These are phyloP conservation scores for Oryza glaberrima DNA, from an alignment of 176 grass and related monocot species.

Conservation along the genomic window DNA sequence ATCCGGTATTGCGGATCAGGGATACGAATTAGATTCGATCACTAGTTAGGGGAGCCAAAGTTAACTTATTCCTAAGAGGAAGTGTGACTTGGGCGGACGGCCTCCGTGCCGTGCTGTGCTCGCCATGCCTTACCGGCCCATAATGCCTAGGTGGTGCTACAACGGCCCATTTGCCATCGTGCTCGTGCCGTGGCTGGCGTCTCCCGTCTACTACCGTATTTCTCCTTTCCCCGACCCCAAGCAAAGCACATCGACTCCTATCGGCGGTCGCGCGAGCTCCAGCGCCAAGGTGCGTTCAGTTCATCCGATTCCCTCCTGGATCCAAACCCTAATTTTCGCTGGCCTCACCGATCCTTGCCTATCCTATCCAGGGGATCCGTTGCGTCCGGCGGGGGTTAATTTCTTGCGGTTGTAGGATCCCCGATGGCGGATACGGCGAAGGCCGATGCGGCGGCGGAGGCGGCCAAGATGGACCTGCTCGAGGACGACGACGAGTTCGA, in stretches of 20 bases:
- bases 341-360: not conserved
- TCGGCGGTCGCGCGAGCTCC: not conserved
- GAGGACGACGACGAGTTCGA: constrained; percentile 81
- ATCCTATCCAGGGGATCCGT: not conserved
- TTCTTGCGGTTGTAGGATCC: not conserved
- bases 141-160: too few species aligned
- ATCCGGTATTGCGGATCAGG: too few species aligned
- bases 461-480: constrained; percentile 66
- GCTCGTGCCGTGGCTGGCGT: too few species aligned
- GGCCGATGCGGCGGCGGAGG: constrained; percentile 42
- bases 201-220: not conserved
- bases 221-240: not conserved
- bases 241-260: not conserved
- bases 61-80: too few species aligned
- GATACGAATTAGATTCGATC: too few species aligned
- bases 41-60: too few species aligned
- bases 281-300: not conserved
- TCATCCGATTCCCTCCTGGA: not conserved
- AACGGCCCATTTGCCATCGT: too few species aligned
- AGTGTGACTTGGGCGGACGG: too few species aligned
- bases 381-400: not conserved
- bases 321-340: not conserved
- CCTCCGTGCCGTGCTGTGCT: too few species aligned
- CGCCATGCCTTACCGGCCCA: too few species aligned
- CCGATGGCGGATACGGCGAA: constrained; percentile 59